Conservation (phyloP, 2,329 filamentous ascomycete species). For the Chalaropsis ovoidea region DNA sequence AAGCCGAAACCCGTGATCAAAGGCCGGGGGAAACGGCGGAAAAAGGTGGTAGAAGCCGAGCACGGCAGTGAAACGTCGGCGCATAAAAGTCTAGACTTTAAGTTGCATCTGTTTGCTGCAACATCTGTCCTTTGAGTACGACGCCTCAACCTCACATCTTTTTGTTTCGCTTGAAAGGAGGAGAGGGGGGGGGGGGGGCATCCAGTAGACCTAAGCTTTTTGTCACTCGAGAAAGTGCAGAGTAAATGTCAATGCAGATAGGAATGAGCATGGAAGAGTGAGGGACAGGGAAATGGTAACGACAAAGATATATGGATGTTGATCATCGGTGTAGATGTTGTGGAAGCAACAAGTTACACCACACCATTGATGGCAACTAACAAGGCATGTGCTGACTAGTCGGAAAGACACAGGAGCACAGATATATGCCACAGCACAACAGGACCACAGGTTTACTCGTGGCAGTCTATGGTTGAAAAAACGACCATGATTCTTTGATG, state of each 20-base stretch:
- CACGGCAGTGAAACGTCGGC: neutral
- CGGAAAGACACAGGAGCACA: too few species aligned
- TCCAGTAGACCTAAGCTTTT: constrained; percentile 9
- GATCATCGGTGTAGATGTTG: neutral
- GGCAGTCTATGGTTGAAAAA: too few species aligned
- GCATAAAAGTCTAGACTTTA: neutral
- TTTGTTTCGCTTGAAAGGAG: neutral
- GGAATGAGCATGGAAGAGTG: neutral
- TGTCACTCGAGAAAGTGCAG: constrained; percentile 3
- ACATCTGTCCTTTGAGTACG: neutral
- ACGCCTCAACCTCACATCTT: neutral
- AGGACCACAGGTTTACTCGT: too few species aligned
- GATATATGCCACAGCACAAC: too few species aligned
- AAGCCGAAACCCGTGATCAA: neutral
- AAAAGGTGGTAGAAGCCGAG: neutral
- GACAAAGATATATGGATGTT: neutral
- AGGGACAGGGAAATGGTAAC: neutral
- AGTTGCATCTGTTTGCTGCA: neutral
- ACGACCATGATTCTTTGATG: too few species aligned
- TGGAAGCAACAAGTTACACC: neutral
- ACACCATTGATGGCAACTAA: too few species aligned
- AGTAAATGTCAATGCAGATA: constrained; percentile 2
- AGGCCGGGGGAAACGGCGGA: neutral
- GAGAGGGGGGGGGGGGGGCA: neutral
- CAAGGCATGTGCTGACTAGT: too few species aligned